These are phyloP conservation scores for Zoysia matrella DNA, from an alignment of 202 grass and related monocot species.

Conservation along the genomic window DNA sequence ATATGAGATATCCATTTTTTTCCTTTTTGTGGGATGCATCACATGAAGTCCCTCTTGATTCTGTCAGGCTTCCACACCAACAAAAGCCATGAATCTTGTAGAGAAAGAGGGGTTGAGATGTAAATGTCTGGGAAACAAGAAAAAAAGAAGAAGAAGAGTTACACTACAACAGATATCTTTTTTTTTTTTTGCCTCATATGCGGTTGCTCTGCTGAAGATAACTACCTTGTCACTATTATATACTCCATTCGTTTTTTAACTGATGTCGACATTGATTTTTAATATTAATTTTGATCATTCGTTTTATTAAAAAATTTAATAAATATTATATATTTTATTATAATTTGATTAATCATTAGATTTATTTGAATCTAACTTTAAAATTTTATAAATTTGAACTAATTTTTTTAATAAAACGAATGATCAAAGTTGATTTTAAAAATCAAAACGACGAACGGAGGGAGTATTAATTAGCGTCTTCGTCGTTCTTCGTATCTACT, in stretches of 20 bases:
- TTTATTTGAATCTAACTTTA: too few relatives aligned
- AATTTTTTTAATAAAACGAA: too few relatives aligned
- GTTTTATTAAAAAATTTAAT: too few relatives aligned
- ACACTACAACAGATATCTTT: background rate
- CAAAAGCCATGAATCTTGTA: slow-evolving; percentile 37
- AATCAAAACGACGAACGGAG: too few relatives aligned
- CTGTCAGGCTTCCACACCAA: background rate
- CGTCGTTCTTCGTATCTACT: slow-evolving; percentile 10
- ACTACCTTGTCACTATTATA: slow-evolving; percentile 5
- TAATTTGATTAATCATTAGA: too few relatives aligned
- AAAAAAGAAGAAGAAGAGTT: background rate
- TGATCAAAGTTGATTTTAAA: too few relatives aligned
- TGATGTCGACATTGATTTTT: too few relatives aligned
- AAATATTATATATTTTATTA: too few relatives aligned
- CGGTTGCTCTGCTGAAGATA: background rate
- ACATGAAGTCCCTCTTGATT: slow-evolving; percentile 34
- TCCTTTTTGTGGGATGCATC: background rate
- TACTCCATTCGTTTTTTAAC: too few relatives aligned
- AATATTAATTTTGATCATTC: too few relatives aligned
- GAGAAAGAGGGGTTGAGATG: slow-evolving; percentile 20
- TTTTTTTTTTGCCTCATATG: background rate
- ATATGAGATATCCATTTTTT: background rate
- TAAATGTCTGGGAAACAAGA: slow-evolving; percentile 4
- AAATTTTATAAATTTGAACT: too few relatives aligned
- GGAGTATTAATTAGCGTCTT: background rate